Percentiles rank a stretch among this genome's conserved stretches.
These are phyloP conservation scores for Ceratobasidium sp. DNA, from an alignment of 1,284 basidiomycete species.

Conservation along the genomic window DNA sequence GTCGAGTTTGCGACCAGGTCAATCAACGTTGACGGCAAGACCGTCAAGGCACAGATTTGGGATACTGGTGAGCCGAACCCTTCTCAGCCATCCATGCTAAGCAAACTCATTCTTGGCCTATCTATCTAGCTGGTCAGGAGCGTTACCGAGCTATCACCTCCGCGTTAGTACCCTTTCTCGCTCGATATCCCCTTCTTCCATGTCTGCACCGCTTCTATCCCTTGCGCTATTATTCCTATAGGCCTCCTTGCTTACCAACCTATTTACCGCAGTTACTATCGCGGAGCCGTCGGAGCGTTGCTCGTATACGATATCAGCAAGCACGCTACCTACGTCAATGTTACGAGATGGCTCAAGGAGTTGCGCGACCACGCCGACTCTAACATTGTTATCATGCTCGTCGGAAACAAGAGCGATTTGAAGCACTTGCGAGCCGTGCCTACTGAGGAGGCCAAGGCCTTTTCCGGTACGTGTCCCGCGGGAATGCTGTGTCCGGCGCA, in stretches of 20 bases:
- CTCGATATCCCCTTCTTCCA: neutral
- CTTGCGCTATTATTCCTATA: neutral
- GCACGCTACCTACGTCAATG: conserved; percentile 94
- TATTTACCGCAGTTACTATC: conserved; percentile 81
- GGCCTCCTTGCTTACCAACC: neutral
- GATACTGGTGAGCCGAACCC: conserved; percentile 77
- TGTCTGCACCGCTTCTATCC: neutral
- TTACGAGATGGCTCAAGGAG: conserved; percentile 98
- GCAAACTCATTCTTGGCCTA: neutral
- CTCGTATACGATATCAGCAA: conserved; percentile 95
- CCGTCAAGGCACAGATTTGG: conserved; percentile 99
- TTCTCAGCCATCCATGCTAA: neutral
- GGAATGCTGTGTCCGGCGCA: neutral
- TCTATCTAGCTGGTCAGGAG: conserved; percentile 86
- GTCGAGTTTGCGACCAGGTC: conserved; percentile 99
- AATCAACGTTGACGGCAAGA: conserved; percentile 95
- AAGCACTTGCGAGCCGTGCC: conserved; percentile 67
- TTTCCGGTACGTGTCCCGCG: conserved; percentile 67
- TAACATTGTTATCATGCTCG: conserved; percentile 94
- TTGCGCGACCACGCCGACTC: conserved; percentile 92
- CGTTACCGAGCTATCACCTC: conserved; percentile 99
- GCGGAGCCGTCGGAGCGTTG: conserved; percentile 93
- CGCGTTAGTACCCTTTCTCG: conserved; percentile 63
- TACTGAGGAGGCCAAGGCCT: conserved; percentile 81
- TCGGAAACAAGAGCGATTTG: conserved; percentile 67